These are phyloP conservation scores for Phylloporus sp. DNA, from an alignment of 768 basidiomycete species.

Conservation along the genomic window DNA sequence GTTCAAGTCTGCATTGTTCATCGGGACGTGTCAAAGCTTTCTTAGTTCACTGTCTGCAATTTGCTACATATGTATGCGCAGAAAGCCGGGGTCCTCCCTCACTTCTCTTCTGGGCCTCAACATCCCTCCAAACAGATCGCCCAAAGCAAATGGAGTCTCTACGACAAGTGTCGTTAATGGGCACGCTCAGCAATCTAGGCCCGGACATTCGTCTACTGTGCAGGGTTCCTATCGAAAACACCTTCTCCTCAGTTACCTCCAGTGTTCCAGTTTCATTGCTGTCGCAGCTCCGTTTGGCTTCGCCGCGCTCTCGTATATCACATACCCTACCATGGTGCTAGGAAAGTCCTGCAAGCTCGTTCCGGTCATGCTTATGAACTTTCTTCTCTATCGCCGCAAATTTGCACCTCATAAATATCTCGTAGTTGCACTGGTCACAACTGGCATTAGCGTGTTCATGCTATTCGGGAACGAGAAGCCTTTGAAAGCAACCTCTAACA, in stretches of 20 bases:
- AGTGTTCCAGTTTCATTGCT: slow-evolving; percentile 85
- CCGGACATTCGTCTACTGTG: slow-evolving; percentile 26
- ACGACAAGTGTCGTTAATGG: slow-evolving; percentile 40
- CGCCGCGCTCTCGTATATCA: slow-evolving; percentile 90
- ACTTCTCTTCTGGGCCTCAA: slow-evolving; percentile 60
- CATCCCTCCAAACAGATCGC: slow-evolving; percentile 22
- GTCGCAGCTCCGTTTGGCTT: slow-evolving; percentile 95
- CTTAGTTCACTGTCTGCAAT: slow-evolving; percentile 75
- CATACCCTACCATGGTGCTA: slow-evolving; percentile 98
- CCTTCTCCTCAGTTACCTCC: slow-evolving; percentile 73
- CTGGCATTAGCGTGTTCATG: slow-evolving; percentile 94
- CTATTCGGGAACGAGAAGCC: slow-evolving; percentile 63
- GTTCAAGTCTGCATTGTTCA: slow-evolving; percentile 82
- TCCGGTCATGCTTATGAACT: slow-evolving; percentile 97
- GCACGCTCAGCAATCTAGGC: slow-evolving; percentile 17
- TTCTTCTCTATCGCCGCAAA: slow-evolving; percentile 86
- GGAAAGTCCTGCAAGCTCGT: slow-evolving; percentile 99
- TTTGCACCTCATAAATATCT: slow-evolving; percentile 95
- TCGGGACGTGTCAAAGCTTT: slow-evolving; percentile 81
- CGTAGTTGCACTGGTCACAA: slow-evolving; percentile 89
- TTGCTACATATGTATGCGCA: slow-evolving; percentile 65
- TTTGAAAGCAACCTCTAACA: slow-evolving; percentile 35
- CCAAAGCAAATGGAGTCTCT: slow-evolving; percentile 25
- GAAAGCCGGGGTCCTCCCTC: slow-evolving; percentile 51
- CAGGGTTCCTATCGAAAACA: slow-evolving; percentile 36